Evolutionary conservation across 2,329 filamentous ascomycete species (phyloP).

Genomic region (Metarhizium brunneum): DNA sequence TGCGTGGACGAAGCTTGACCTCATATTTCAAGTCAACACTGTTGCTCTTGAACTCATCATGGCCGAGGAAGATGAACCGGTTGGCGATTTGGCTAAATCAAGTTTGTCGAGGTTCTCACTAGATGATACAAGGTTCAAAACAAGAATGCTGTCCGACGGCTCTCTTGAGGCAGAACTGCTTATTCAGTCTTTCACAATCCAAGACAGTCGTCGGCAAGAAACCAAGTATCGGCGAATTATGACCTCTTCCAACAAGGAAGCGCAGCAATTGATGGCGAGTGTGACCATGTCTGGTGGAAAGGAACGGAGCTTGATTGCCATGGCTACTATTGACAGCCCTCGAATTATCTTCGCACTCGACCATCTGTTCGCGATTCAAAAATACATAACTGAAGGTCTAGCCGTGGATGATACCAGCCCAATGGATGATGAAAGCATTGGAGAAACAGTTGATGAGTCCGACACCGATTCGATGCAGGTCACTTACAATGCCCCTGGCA

Average conservation of each 20-base stretch:
- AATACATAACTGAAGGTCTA: conserved; percentile 67
- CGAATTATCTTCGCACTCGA: conserved; percentile 92
- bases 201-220: conserved; percentile 80
- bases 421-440: conserved; percentile 41
- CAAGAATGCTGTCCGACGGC: conserved; percentile 85
- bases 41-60: conserved; percentile 83
- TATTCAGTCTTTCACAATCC: conserved; percentile 89
- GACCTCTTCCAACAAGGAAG: conserved; percentile 89
- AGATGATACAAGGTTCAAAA: conserved; percentile 84
- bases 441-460: conserved; percentile 49
- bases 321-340: conserved; percentile 91
- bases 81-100: conserved; percentile 67
- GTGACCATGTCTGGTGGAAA: conserved; percentile 82
- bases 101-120: conserved; percentile 92
- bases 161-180: conserved; percentile 88
- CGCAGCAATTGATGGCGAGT: conserved; percentile 97
- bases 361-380: conserved; percentile 83
- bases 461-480: conserved; percentile 50
- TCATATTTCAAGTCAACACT: conserved; percentile 81
- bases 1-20: conserved; percentile 86
- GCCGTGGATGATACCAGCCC: conserved; percentile 47
- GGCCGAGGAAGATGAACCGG: conserved; percentile 63
- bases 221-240: conserved; percentile 96
- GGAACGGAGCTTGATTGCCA: conserved; percentile 74
- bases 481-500: conserved; percentile 25